Conservation (phyloP, 139 green algal species). For the Zygnema circumcarinatum region DNA sequence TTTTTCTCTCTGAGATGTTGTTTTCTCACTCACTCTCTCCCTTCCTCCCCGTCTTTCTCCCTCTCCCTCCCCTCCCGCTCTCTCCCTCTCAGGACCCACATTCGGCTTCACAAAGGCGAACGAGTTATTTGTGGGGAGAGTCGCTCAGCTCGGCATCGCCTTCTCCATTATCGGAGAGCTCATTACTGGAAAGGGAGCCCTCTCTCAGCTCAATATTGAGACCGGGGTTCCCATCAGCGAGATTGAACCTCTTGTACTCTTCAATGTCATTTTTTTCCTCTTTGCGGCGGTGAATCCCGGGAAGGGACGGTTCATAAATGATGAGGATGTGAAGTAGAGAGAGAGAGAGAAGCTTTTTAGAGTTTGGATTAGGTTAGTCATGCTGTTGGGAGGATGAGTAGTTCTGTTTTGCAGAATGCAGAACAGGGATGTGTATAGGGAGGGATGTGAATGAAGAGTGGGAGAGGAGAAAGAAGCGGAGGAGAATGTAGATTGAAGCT, state of each 20-base stretch:
- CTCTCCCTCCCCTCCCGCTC: too few relatives aligned
- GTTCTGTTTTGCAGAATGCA: too few relatives aligned
- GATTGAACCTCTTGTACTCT: slow-evolving; percentile 70
- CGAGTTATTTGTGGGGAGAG: slow-evolving; percentile 82
- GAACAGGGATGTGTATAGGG: too few relatives aligned
- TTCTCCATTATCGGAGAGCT: slow-evolving; percentile 62
- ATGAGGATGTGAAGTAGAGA: slow-evolving; percentile 36
- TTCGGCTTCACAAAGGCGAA: slow-evolving; percentile 78
- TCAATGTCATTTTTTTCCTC: slow-evolving; percentile 66
- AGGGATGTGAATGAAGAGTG: too few relatives aligned
- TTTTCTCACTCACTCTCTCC: too few relatives aligned
- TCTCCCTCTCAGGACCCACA: slow-evolving; percentile 64
- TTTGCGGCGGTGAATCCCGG: slow-evolving; percentile 56
- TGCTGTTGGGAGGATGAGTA: too few relatives aligned
- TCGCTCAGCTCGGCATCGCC: slow-evolving; percentile 84
- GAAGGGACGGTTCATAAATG: slow-evolving; percentile 58
- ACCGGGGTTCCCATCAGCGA: slow-evolving; percentile 66
- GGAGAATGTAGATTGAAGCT: too few relatives aligned
- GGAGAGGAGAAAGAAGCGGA: too few relatives aligned
- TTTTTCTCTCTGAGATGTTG: too few relatives aligned
- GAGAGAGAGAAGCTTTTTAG: too few relatives aligned
- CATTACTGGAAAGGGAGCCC: slow-evolving; percentile 75
- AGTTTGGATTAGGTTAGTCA: too few relatives aligned
- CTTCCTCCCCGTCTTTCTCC: too few relatives aligned
- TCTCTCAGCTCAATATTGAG: slow-evolving; percentile 75